A percentile compares a stretch with the other conserved stretches of the same genome.
Evolutionary conservation across 2,329 filamentous ascomycete species (phyloP).

Genomic region (Epichloe glyceriae): DNA sequence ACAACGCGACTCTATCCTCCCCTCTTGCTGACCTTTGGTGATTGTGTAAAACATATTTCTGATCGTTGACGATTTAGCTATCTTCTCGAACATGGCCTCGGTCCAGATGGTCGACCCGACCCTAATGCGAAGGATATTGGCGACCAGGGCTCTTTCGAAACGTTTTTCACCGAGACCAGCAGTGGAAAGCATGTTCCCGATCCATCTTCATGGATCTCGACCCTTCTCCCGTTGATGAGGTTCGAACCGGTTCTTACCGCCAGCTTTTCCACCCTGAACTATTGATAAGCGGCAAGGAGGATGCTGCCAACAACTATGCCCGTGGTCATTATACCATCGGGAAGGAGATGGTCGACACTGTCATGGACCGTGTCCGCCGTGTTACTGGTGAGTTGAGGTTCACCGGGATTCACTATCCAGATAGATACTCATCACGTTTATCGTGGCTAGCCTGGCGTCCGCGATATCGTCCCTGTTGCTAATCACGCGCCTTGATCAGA

Average conservation of each 20-base stretch:
- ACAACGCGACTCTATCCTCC: conserved; percentile 11
- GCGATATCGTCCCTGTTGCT: conserved; percentile 5
- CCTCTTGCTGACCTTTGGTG: background rate
- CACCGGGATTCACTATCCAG: background rate
- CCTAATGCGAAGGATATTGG: conserved; percentile 45
- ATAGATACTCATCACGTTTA: background rate
- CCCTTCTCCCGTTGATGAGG: conserved; percentile 62
- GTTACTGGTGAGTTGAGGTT: conserved; percentile 42
- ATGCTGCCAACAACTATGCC: conserved; percentile 67
- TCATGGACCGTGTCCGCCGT: conserved; percentile 57
- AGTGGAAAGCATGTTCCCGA: conserved; percentile 57
- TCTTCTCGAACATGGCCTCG: conserved; percentile 59
- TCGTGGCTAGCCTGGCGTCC: background rate
- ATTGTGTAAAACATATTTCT: conserved; percentile 8
- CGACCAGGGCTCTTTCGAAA: conserved; percentile 55
- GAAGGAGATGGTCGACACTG: conserved; percentile 62
- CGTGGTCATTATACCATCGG: conserved; percentile 66
- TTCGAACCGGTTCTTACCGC: conserved; percentile 54
- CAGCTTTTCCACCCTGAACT: conserved; percentile 62
- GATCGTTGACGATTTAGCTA: conserved; percentile 35
- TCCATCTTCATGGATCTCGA: conserved; percentile 63
- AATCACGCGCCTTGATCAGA: conserved; percentile 29
- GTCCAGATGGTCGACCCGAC: conserved; percentile 49
- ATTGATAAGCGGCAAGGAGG: conserved; percentile 62
- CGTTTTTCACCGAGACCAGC: conserved; percentile 63